Base-by-base conservation (phyloP, 2,329 filamentous ascomycete genomes). In the Alternaria angustiovoidea region DNA sequence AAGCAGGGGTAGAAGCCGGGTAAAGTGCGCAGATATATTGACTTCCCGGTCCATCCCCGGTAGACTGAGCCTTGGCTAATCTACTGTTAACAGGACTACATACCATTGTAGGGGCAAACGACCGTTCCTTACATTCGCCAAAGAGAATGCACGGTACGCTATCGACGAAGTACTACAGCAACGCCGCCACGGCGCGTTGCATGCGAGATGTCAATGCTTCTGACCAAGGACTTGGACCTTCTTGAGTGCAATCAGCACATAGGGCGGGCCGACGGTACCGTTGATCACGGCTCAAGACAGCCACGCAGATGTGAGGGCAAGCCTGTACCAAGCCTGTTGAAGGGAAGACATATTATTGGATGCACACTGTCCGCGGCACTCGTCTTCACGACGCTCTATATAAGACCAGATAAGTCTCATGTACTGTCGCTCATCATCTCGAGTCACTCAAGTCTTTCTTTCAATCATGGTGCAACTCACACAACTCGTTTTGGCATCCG, bases 391-490 rank as follows among this genome's bases (percentile, higher is more conserved):
- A 43, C 12, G 24, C 34, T 57, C 42, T 61, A 63, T 66, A 66
- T 63, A 61, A 52, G 42, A 20, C 22, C n/a, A 20, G 28, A 28
- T 26, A 44, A 62, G 7, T 20, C 22, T n/a, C 9, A 41, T 26
- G 43, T 59, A 60, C 32, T 43, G 11, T 4, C 22, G 30, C 41
- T 41, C 54, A 65, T 16, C 24, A 43, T 26, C 44, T 54, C 48
- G n/a, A 51, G 30, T 55, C 48, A 43, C 11, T 26, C 41, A 30
- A 39, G 41, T 36, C 20, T 51, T 52, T 20, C 26, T 28, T 57
- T 38, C 34, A 63, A 69, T 47, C 20, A 73, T 73, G 70, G 70
- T 73, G n/a, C 65, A 68, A 51, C 42, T 73, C 43, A 71, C 65
- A 32, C 64, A 66, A 14, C 59, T 72, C 20, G 53, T 71, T 43